phyloP scores from a whole-genome alignment of 257 asterid genomes.

The Solanum pimpinellifolium region DNA sequence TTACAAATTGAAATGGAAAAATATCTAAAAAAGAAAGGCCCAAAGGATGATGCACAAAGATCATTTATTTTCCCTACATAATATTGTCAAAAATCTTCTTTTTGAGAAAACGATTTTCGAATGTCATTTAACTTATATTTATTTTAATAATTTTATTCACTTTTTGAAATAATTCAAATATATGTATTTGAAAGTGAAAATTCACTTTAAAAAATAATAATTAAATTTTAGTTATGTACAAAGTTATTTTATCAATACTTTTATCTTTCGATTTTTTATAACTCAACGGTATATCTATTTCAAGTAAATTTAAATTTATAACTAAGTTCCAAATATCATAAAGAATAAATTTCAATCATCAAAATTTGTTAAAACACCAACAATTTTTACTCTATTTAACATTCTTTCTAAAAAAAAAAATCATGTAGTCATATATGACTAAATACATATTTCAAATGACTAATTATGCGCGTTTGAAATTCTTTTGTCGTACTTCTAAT shows the following conservation, averaged over 20 bases:
- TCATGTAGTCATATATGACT: not conserved
- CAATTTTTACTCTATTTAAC: no score
- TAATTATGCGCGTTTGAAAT: not conserved
- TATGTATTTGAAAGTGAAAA: not conserved
- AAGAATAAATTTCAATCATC: no score
- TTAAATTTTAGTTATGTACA: no score
- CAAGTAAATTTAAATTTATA: no score
- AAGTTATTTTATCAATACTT: no score
- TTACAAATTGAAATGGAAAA: not conserved
- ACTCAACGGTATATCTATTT: no score
- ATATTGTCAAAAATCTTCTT: not conserved
- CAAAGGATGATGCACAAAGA: not conserved
- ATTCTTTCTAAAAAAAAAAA: no score
- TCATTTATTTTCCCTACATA: not conserved
- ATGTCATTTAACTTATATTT: not conserved
- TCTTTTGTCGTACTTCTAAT: not conserved
- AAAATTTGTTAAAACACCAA: not conserved
- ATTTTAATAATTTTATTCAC: not conserved
- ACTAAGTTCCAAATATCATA: not conserved
- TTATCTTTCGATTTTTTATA: no score
- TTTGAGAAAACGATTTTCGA: not conserved
- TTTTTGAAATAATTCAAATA: not conserved
- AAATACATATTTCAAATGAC: not conserved
- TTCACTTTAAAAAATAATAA: no score
- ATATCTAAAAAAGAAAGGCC: not conserved